phyloP scores from a whole-genome alignment of 306 rosid species.

The Prunus fruticosa region DNA sequence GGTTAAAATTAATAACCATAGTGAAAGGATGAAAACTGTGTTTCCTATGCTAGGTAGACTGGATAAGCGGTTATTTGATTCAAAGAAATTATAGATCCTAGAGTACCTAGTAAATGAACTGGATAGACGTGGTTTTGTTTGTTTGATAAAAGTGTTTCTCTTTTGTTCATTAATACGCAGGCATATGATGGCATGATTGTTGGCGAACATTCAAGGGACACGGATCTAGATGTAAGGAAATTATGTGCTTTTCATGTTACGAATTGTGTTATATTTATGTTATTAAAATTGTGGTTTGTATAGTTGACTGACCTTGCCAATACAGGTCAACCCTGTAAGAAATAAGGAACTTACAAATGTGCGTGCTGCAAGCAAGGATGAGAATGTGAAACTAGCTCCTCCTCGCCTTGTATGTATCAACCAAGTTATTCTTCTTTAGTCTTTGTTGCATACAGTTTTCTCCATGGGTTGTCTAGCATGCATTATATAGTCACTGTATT shows the following conservation, averaged over 20 bases:
- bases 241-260: constrained; percentile 17
- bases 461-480: not conserved
- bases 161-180: constrained; percentile 44
- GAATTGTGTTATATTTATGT: constrained; percentile 11
- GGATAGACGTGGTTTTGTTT: not conserved
- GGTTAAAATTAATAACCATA: not conserved
- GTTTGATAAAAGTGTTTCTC: not conserved
- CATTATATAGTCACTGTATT: not conserved
- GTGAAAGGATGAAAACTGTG: not conserved
- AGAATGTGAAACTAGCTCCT: constrained; percentile 82
- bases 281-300: not conserved
- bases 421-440: constrained; percentile 11
- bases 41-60: not conserved
- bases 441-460: not conserved
- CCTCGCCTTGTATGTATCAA: constrained; percentile 83
- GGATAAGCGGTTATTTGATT: not conserved
- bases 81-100: not conserved
- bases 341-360: constrained; percentile 70
- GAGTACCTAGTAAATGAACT: not conserved
- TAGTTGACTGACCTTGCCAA: constrained; percentile 23
- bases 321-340: constrained; percentile 85
- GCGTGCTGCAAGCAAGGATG: constrained; percentile 80
- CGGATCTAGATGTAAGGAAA: constrained; percentile 80
- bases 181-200: constrained; percentile 96
- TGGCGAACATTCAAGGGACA: constrained; percentile 91